These are phyloP conservation scores for Aquilaria agallochum DNA, from an alignment of 441 rosid species.

Conservation along the genomic window DNA sequence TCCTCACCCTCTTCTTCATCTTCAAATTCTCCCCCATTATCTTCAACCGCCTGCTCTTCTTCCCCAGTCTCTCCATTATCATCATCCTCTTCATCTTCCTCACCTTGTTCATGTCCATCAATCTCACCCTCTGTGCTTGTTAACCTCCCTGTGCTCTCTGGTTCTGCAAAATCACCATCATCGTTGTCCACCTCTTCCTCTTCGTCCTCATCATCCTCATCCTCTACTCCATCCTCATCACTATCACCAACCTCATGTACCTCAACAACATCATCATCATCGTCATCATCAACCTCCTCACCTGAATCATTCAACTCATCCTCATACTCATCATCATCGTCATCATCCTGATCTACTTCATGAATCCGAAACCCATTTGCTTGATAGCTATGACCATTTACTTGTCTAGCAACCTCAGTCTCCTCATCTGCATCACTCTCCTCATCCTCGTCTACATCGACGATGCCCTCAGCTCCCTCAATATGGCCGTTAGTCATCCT, in stretches of 20 bases:
- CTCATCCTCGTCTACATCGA: slow-evolving; percentile 53
- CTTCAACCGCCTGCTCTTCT: slow-evolving; percentile 55
- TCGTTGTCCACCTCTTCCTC: slow-evolving; percentile 68
- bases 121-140: slow-evolving; percentile 57
- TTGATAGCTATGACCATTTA: slow-evolving; percentile 30
- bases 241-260: slow-evolving; percentile 45
- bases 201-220: slow-evolving; percentile 50
- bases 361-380: slow-evolving; percentile 46
- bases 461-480: slow-evolving; percentile 37
- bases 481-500: slow-evolving; percentile 42
- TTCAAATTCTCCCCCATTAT: slow-evolving; percentile 47
- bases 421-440: slow-evolving; percentile 76
- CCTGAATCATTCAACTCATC: slow-evolving; percentile 35
- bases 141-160: slow-evolving; percentile 37
- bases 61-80: slow-evolving; percentile 69
- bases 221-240: slow-evolving; percentile 50
- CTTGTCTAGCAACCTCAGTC: slow-evolving; percentile 33
- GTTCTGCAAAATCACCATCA: slow-evolving; percentile 37
- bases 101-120: slow-evolving; percentile 78
- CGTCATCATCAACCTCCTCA: slow-evolving; percentile 56
- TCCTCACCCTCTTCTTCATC: slow-evolving; percentile 64
- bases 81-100: slow-evolving; percentile 53
- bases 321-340: slow-evolving; percentile 34
- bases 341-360: slow-evolving; percentile 24
- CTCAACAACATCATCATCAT: slow-evolving; percentile 48